Conservation (phyloP, 768 basidiomycete species). For the Sporobolomyces phaffii region DNA sequence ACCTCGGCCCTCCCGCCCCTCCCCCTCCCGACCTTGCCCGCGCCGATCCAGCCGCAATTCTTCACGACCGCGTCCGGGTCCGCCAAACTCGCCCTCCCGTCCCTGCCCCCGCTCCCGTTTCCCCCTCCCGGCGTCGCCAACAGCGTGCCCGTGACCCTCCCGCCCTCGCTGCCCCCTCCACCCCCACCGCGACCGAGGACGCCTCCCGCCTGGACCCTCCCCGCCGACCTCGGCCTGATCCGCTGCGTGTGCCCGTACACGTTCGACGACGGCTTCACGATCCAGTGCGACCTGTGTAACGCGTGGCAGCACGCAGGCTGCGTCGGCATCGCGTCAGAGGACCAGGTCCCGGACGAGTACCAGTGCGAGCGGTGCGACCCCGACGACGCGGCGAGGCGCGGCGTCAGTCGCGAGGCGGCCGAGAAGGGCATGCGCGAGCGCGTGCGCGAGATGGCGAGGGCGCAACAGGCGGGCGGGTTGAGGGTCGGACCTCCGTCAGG, state of each 20-base stretch:
- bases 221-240: constrained; percentile 43
- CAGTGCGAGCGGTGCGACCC: constrained; percentile 66
- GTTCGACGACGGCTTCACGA: constrained; percentile 75
- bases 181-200: background rate
- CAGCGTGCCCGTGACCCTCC: background rate
- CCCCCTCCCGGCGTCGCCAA: background rate
- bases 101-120: constrained; percentile 15
- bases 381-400: constrained; percentile 35
- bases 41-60: background rate
- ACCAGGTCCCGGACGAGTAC: constrained; percentile 65
- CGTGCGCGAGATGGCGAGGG: constrained; percentile 30
- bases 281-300: constrained; percentile 74
- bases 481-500: constrained; percentile 1
- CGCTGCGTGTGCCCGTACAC: constrained; percentile 67
- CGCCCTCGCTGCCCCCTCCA: background rate
- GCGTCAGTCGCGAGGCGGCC: constrained; percentile 54
- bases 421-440: constrained; percentile 49
- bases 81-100: constrained; percentile 1
- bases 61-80: background rate
- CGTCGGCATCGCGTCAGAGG: constrained; percentile 45
- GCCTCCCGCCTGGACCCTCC: constrained; percentile 24
- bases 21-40: background rate
- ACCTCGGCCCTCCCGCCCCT: constrained; percentile 12
- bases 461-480: constrained; percentile 1
- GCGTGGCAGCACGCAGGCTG: constrained; percentile 81